Conservation (phyloP, 306 rosid species). For the Vigna angularis region DNA sequence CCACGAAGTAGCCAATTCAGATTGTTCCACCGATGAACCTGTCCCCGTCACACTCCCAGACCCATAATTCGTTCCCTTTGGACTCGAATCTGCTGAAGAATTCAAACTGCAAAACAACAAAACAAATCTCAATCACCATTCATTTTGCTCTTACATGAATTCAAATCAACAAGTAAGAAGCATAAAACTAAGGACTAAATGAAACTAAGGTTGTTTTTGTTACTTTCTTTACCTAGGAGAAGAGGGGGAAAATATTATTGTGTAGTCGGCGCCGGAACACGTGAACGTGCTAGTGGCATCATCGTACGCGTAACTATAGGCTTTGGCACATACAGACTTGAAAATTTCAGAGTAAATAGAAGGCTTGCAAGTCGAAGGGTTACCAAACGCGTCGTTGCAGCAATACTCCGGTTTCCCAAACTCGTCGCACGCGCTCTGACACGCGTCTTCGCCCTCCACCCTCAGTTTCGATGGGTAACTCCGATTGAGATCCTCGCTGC, state of each 20-base stretch:
- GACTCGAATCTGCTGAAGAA: constrained; percentile 57
- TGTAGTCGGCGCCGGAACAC: constrained; percentile 75
- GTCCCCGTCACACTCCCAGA: constrained; percentile 35
- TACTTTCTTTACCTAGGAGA: constrained; percentile 53
- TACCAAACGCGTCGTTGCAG: constrained; percentile 67
- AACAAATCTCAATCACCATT: neutral
- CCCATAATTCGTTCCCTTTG: constrained; percentile 44
- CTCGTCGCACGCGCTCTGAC: constrained; percentile 89
- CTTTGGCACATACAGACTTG: constrained; percentile 82
- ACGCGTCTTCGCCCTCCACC: constrained; percentile 66
- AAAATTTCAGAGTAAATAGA: constrained; percentile 76
- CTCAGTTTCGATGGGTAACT: constrained; percentile 74
- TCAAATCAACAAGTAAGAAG: neutral
- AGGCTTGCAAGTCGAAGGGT: constrained; percentile 80
- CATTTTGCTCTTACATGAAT: neutral
- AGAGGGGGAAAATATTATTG: constrained; percentile 74
- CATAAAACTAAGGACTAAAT: neutral
- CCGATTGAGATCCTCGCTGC: constrained; percentile 66
- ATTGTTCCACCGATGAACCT: constrained; percentile 39
- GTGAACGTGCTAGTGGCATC: constrained; percentile 89
- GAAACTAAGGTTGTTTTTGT: neutral
- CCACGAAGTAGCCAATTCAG: constrained; percentile 60
- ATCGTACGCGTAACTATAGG: constrained; percentile 91
- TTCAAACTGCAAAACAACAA: constrained; percentile 50
- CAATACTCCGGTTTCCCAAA: constrained; percentile 82